Evolutionary conservation across 2,329 filamentous ascomycete genomes (phyloP), one percentile per base, ranked within the genome.

Genomic region (Diplodia corticola): DNA sequence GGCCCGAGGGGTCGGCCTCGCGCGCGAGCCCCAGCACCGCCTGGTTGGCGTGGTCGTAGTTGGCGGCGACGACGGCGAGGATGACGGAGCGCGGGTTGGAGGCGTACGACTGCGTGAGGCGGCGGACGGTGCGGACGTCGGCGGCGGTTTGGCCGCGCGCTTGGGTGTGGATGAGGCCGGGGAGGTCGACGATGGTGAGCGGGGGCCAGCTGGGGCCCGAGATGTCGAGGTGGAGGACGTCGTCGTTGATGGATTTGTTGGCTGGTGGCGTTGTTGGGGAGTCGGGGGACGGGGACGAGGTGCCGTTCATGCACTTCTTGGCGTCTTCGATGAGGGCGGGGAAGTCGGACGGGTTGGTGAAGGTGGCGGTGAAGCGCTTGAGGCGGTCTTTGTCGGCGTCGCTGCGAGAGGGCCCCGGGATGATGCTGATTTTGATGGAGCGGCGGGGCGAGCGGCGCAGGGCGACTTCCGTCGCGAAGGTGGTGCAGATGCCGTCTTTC

Each of bases 381-480:
- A 79, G 71, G 13, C 76, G 72, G 9, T 77, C 74, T 1, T 70
- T 69, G 48, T 71, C 73, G 4, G 74, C 70, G 10, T 57, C 59
- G 1, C 67, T 33, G 7, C 71, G 70, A 10, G 66, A 22, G 61
- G 73, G 63, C 65, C 61, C 10, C 68, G 73, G 26, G 3, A 50
- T 46, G 37, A 87, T 83, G 0, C 77, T 80, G 50, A 84, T 81
- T 4, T 75, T 75, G 20, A 85, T 76, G 2, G 71, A 75, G 0
- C 77, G 69, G 5, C 76, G 67, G 0, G 70, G 30, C 1, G 75
- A 76, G 3, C 80, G 80, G 1, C 83, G 80, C 10, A 89, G 77
- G 20, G 86, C 80, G 4, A 89, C 74, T 70, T 89, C 85, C 0
- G 86, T 89, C 0, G 87, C 83, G 67, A 89, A 89, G 0, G 85